A percentile compares a stretch with the other conserved stretches of the same genome.
Conservation (phyloP, 2,329 filamentous ascomycete species). For the Gnomoniopsis smithogilvyi region DNA sequence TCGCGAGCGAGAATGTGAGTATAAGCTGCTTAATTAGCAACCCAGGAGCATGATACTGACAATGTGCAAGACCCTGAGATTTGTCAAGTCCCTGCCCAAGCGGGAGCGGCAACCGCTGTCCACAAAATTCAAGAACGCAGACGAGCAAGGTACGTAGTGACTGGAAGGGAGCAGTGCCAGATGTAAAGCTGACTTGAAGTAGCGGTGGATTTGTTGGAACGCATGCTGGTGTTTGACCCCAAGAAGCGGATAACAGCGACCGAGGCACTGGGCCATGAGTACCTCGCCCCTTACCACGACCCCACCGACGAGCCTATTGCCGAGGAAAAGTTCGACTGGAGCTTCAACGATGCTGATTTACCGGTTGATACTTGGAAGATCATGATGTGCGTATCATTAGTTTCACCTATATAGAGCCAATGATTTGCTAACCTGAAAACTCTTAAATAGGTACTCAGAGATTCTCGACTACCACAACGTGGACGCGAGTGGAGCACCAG, state of each 20-base stretch:
- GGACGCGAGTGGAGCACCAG: constrained; percentile 46
- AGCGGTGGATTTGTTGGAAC: constrained; percentile 92
- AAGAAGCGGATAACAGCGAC: constrained; percentile 88
- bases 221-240: constrained; percentile 98
- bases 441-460: constrained; percentile 83
- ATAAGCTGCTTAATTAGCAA: background rate
- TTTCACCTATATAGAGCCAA: background rate
- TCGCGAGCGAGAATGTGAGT: constrained; percentile 93
- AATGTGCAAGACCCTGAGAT: constrained; percentile 73
- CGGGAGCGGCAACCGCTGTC: constrained; percentile 82
- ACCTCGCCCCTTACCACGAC: constrained; percentile 95
- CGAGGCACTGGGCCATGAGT: constrained; percentile 84
- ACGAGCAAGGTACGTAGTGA: constrained; percentile 65
- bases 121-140: constrained; percentile 94
- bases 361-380: constrained; percentile 99
- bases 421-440: background rate
- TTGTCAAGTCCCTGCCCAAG: constrained; percentile 95
- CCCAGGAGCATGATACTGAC: constrained; percentile 17
- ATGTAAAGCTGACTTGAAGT: constrained; percentile 17
- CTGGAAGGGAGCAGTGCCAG: background rate
- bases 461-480: constrained; percentile 99
- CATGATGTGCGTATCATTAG: constrained; percentile 78
- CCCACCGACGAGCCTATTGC: constrained; percentile 93
- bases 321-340: constrained; percentile 99
- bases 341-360: constrained; percentile 96